A percentile compares a stretch with the other conserved stretches of the same genome.
phyloP scores from a whole-genome alignment of 2,329 filamentous ascomycete species.

The Dryadomyces quercus-mongolicae region DNA sequence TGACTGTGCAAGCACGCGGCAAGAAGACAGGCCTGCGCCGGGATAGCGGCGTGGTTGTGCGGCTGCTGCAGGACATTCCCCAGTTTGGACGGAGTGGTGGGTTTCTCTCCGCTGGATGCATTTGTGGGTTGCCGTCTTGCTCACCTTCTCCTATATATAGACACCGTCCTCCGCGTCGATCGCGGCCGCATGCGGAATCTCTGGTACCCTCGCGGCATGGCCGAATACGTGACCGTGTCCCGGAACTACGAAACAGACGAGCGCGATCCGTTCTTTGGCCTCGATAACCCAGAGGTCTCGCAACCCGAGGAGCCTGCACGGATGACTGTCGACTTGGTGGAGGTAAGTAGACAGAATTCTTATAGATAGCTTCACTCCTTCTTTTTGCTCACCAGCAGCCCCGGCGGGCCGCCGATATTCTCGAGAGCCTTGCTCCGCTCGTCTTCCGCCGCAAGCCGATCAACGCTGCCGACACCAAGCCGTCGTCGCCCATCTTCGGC shows the following conservation, averaged over 20 bases:
- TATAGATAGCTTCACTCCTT: not conserved
- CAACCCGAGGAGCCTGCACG: not conserved
- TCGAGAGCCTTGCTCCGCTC: conserved; percentile 23
- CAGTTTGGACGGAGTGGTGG: conserved; percentile 27
- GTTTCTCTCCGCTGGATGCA: conserved; percentile 1
- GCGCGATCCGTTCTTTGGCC: conserved; percentile 18
- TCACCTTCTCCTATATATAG: conserved; percentile 12
- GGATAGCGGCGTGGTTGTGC: conserved; percentile 30
- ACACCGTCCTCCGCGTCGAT: conserved; percentile 20
- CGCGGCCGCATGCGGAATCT: conserved; percentile 25
- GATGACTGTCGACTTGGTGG: not conserved
- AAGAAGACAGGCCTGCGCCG: conserved; percentile 23
- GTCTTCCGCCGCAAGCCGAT: conserved; percentile 26
- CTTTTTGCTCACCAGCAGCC: conserved; percentile 7
- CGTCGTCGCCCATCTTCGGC: conserved; percentile 24
- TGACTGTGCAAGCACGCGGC: conserved; percentile 15
- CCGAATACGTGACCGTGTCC: conserved; percentile 23
- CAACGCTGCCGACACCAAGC: conserved; percentile 7
- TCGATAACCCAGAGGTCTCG: conserved; percentile 1
- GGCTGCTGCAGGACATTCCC: conserved; percentile 27
- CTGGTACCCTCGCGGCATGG: conserved; percentile 20
- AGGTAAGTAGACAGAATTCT: not conserved
- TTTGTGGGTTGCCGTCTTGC: not conserved
- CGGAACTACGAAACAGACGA: conserved; percentile 19
- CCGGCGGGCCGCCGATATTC: conserved; percentile 21